Base-by-base conservation (phyloP, 1,284 basidiomycete species). In the Sanghuangporus sanghuang region DNA sequence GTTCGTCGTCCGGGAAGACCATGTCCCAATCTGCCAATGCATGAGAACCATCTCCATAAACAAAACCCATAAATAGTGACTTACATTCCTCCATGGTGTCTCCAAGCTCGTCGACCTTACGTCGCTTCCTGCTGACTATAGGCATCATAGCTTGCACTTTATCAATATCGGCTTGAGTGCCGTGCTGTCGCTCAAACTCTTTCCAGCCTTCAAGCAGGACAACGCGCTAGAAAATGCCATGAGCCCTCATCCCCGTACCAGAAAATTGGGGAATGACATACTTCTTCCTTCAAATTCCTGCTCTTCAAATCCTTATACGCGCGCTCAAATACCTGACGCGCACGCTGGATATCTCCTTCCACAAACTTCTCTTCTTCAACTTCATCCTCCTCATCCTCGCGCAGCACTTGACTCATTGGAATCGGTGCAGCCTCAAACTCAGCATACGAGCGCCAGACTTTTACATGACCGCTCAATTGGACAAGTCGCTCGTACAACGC, bases 171-270 rank as follows among this genome's bases (percentile, higher is more conserved):
- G 84, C 84, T 12, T 82, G 75, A 1, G 85, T 81, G 18, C 95
- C 95, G 68, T 94, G 79, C 54, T 85, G 81, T 68, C 87, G 80
- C 76, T 98, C 96, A 72, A 96, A 96, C 3, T 85, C 79, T 76
- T 96, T 96, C 96, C 96, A 98, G 1, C 93, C 89, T 73, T 96
- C 92, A 21, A 98, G 83, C 9, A 98, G 78, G 6, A 92, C 87
- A 49, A 95, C 92, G 61, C 95, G 92, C 90, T 92, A 68, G 14
- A 66, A 32, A 60, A 38, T n/a, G 1, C 6, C 35, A 38, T 54
- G 9, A n/a, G 21, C 8, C 14, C 35, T 23, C 2, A 14, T 32
- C 3, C 32, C 16, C 35, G 62, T 27, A 66, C 58, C 58, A 49
- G 3, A 60, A 35, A n/a, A 44, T 21, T 11, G 36, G 50, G 32